Percentiles rank a stretch among this genome's conserved stretches.
Evolutionary conservation across 1,284 basidiomycete genomes (phyloP).

Genomic region (Tremellales sp.): DNA sequence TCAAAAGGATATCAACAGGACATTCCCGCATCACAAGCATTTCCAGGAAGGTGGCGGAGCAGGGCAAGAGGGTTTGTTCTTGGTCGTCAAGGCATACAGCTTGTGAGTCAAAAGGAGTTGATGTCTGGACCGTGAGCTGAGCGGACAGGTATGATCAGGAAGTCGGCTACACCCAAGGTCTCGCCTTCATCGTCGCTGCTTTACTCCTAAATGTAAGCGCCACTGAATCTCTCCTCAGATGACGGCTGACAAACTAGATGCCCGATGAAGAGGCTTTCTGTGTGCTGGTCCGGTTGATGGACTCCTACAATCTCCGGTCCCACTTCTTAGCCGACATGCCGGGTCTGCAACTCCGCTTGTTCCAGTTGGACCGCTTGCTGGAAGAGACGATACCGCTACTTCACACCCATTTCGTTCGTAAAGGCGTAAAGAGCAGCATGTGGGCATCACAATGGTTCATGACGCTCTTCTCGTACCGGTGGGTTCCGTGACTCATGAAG

Average conservation of each 20-base stretch:
- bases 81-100: conserved; percentile 96
- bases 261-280: conserved; percentile 98
- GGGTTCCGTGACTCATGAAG: conserved; percentile 29
- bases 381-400: conserved; percentile 89
- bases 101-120: conserved; percentile 57
- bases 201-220: conserved; percentile 76
- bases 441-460: conserved; percentile 96
- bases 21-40: conserved; percentile 96
- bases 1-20: conserved; percentile 83
- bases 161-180: conserved; percentile 95
- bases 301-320: conserved; percentile 90
- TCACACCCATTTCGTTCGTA: conserved; percentile 83
- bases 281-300: conserved; percentile 93
- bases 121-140: conserved; percentile 1
- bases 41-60: conserved; percentile 82
- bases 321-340: conserved; percentile 99
- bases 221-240: background rate
- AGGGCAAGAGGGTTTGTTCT: conserved; percentile 94
- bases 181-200: conserved; percentile 93
- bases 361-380: conserved; percentile 85
- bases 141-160: conserved; percentile 79
- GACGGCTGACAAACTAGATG: conserved; percentile 69
- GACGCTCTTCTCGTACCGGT: conserved; percentile 93
- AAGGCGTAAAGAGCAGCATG: conserved; percentile 95
- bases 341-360: conserved; percentile 83